A percentile compares a stretch with the other conserved stretches of the same genome.
phyloP scores from a whole-genome alignment of 1,284 basidiomycete species.

The Anthracocystis panici-leucophaei region DNA sequence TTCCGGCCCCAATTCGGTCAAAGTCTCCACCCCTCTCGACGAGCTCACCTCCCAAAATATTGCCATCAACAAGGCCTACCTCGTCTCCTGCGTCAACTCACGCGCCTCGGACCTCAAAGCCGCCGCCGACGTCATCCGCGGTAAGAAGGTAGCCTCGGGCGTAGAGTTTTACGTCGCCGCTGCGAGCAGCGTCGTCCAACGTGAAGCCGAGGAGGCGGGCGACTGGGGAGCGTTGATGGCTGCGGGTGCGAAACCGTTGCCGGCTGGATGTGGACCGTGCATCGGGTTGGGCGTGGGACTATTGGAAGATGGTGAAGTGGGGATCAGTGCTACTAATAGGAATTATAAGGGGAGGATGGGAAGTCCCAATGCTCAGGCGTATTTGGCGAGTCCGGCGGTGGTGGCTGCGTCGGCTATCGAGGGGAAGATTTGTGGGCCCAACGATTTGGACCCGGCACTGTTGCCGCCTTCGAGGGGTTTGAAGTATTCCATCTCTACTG shows the following conservation, averaged over 20 bases:
- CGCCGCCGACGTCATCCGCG: conserved; percentile 87
- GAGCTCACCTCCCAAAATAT: conserved; percentile 81
- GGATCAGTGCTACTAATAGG: conserved; percentile 97
- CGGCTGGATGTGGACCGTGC: conserved; percentile 96
- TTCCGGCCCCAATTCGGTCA: conserved; percentile 97
- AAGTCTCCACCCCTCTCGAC: conserved; percentile 90
- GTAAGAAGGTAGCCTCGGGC: conserved; percentile 82
- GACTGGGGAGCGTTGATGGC: conserved; percentile 89
- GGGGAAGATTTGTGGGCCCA: conserved; percentile 88
- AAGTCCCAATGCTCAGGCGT: conserved; percentile 91
- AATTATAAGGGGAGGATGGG: conserved; percentile 99
- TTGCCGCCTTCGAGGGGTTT: conserved; percentile 74
- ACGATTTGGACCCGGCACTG: conserved; percentile 74
- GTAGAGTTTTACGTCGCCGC: conserved; percentile 99
- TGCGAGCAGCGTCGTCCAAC: conserved; percentile 89
- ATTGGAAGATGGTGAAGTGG: conserved; percentile 91
- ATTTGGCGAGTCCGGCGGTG: conserved; percentile 94
- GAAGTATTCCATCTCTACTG: conserved; percentile 70
- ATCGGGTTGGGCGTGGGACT: conserved; percentile 94
- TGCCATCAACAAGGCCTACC: conserved; percentile 95
- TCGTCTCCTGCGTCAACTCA: conserved; percentile 98
- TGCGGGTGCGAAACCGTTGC: conserved; percentile 90
- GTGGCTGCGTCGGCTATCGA: conserved; percentile 94
- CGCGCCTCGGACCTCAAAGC: conserved; percentile 93
- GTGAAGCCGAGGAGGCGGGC: conserved; percentile 84